phyloP scores from a whole-genome alignment of 1,139 yeast genomes.

The Pichia sp. region DNA sequence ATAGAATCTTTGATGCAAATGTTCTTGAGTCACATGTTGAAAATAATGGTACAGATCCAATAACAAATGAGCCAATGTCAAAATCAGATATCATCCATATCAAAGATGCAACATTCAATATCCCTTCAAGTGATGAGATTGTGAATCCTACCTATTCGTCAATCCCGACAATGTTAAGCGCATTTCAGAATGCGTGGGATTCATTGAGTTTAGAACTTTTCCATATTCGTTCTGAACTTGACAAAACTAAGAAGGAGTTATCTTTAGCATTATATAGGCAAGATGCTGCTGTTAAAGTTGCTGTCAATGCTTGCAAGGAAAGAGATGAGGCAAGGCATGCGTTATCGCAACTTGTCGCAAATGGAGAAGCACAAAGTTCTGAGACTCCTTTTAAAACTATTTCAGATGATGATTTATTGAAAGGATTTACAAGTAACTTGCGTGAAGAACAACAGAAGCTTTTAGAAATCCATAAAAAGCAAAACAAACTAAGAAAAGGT shows the following conservation, averaged over 20 bases:
- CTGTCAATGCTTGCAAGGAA: conserved; percentile 64
- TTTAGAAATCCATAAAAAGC: conserved; percentile 9
- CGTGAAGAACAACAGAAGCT: conserved; percentile 8
- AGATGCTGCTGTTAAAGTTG: conserved; percentile 88
- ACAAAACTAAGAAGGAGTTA: conserved; percentile 59
- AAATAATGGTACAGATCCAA: conserved; percentile 69
- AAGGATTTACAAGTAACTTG: not conserved
- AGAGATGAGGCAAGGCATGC: conserved; percentile 65
- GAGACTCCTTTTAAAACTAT: not conserved
- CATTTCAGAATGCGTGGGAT: conserved; percentile 88
- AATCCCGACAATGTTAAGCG: conserved; percentile 67
- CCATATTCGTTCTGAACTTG: conserved; percentile 64
- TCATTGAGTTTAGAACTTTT: conserved; percentile 77
- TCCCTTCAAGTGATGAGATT: conserved; percentile 27
- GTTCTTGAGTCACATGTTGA: conserved; percentile 56
- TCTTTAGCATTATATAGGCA: conserved; percentile 73
- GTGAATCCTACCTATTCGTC: conserved; percentile 40
- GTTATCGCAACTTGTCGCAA: conserved; percentile 36
- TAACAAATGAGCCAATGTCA: conserved; percentile 53
- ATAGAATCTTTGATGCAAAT: conserved; percentile 60
- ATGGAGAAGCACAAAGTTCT: conserved; percentile 9
- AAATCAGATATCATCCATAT: conserved; percentile 43
- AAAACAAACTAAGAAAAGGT: conserved; percentile 12
- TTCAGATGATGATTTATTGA: conserved; percentile 3
- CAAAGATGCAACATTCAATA: conserved; percentile 6